Percentiles rank a stretch among this genome's conserved stretches.
Evolutionary conservation across 164 flowering plant species (phyloP).

Genomic region (Paratinospora sagittata): DNA sequence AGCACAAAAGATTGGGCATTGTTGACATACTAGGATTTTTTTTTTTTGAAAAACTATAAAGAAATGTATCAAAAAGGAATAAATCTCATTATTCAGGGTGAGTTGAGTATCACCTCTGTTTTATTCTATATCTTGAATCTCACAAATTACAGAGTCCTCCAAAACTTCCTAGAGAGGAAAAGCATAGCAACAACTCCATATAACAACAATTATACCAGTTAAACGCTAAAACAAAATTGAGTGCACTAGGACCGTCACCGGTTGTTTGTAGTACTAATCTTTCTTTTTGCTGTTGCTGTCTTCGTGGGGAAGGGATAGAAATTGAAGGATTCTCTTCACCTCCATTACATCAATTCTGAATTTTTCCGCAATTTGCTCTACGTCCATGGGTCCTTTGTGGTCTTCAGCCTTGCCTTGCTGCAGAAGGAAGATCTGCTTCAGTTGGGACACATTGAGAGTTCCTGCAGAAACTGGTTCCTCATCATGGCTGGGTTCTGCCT

Average conservation of each 20-base stretch:
- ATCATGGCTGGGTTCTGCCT: slow-evolving; percentile 42
- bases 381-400: slow-evolving; percentile 63
- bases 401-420: slow-evolving; percentile 73
- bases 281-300: slow-evolving; percentile 28
- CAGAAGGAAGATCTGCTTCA: slow-evolving; percentile 63
- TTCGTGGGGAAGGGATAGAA: slow-evolving; percentile 63
- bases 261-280: slow-evolving; percentile 1
- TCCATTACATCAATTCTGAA: slow-evolving; percentile 48
- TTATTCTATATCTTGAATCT: background rate
- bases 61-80: background rate
- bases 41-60: background rate
- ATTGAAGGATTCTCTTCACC: slow-evolving; percentile 49
- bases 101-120: background rate
- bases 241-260: background rate
- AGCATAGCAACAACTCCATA: background rate
- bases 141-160: background rate
- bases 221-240: background rate
- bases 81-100: slow-evolving; percentile 9
- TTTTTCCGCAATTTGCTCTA: slow-evolving; percentile 54
- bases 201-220: background rate
- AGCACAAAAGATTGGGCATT: no score
- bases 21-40: no score
- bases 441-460: slow-evolving; percentile 63
- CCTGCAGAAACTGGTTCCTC: slow-evolving; percentile 63
- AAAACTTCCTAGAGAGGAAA: slow-evolving; percentile 8